Evolutionary conservation across 345 rosid genomes (phyloP), one percentile per base, ranked within the genome.

Genomic region (Ceriops tagal): DNA sequence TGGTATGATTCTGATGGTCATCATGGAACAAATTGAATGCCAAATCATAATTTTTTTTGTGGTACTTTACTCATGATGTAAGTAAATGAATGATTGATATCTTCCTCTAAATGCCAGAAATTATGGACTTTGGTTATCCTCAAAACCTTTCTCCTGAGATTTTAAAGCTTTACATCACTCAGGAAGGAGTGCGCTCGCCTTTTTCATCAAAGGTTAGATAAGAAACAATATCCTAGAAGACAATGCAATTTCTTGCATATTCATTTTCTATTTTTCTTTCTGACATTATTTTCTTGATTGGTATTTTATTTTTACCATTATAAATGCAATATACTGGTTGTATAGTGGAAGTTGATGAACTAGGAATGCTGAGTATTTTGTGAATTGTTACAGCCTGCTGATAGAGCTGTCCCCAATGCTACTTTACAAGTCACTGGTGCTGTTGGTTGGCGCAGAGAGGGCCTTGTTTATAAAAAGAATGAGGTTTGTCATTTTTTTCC

Each of bases 381-480:
- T 27, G 26, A 9, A 19, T 20, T 19, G 6, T 51, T 15, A 78
- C 68, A 89, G 96, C 89, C 96, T 0, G 71, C 90, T 26, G 98
- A 95, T 74, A 95, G 76, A 84, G 91, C 98, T 67, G 96, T 92
- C 52, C 99, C 99, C 27, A 95, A 95, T 86, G 99, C 99, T 53
- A 95, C 99, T 31, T 83, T 92, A 77, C 99, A 95, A 95, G 99
- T 92, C 78, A 95, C 98, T 0, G 99, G 99, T 79, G 97, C 99
- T 66, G 98, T 95, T 77, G 99, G 99, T 66, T 95, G 98, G 98
- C 87, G 98, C 67, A 90, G 99, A 78, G 99, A 92, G 85, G 99
- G 99, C 35, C 99, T 92, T 75, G 80, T 69, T 78, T 92, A 95
- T 76, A 96, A 95, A 77, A 92, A 96, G 85, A 92, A 95, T 79